Percentiles rank a stretch among this genome's conserved stretches.
Evolutionary conservation across 2,329 filamentous ascomycete species (phyloP).

Genomic region (Microascus cirrosus): DNA sequence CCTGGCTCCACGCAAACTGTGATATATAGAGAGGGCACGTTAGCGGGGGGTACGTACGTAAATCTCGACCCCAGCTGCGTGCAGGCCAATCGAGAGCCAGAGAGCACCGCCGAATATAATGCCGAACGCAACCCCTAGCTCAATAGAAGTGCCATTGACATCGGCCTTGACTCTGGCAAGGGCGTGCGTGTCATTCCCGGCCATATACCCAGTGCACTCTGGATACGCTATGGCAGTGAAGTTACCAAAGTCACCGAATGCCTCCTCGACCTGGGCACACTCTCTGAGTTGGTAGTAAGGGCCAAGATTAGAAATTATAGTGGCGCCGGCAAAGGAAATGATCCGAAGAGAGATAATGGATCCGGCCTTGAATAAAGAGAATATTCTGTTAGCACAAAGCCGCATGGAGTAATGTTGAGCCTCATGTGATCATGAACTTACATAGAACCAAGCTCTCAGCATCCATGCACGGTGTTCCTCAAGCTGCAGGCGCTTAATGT

Average conservation of each 20-base stretch:
- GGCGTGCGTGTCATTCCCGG: not conserved
- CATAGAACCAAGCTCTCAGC: slow-evolving; percentile 40
- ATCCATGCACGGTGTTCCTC: slow-evolving; percentile 53
- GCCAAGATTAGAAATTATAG: slow-evolving; percentile 20
- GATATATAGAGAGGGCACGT: no score
- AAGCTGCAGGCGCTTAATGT: slow-evolving; percentile 47
- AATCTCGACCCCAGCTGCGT: slow-evolving; percentile 35
- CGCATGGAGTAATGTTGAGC: no score
- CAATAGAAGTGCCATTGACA: slow-evolving; percentile 25
- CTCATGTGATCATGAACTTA: no score
- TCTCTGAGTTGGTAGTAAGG: slow-evolving; percentile 17
- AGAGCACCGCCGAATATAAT: slow-evolving; percentile 43
- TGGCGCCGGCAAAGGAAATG: slow-evolving; percentile 29
- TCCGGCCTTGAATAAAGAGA: slow-evolving; percentile 22
- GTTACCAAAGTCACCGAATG: slow-evolving; percentile 16
- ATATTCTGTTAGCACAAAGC: no score
- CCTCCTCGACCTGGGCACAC: slow-evolving; percentile 37
- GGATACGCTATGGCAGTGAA: slow-evolving; percentile 26
- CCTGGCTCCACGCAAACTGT: no score
- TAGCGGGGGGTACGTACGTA: slow-evolving; percentile 30
- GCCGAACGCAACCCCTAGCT: no score
- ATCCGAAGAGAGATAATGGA: slow-evolving; percentile 40
- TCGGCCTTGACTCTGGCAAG: slow-evolving; percentile 21
- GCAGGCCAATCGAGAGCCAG: slow-evolving; percentile 41
- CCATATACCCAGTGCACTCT: slow-evolving; percentile 26